Evolutionary conservation across 2,329 filamentous ascomycete species (phyloP), one percentile per base, ranked within the genome.

Genomic region (Ascochyta viciae-villosae): DNA sequence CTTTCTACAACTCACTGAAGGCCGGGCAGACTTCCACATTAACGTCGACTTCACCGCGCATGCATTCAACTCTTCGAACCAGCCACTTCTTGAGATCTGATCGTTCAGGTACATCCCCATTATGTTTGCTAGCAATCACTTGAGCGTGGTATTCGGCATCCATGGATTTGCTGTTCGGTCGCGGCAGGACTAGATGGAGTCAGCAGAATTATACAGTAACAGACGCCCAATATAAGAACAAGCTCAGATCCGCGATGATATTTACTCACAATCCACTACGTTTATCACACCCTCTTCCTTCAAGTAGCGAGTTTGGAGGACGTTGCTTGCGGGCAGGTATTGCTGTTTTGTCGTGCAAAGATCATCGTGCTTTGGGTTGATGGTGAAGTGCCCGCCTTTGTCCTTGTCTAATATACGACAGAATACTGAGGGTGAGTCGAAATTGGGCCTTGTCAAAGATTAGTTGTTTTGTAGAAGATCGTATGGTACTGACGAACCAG

Each of bases 221-320:
- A 39, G 9, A 12, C 2, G 3, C 3, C 4, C 10, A 10, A 7
- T 12, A 6, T 9, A 9, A 6, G 5, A 5, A 16, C 5, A 8
- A 23, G 12, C 19, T 3, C 22, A 6, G 41, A 4, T 12, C 16
- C n/a, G 12, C 6, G 16, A 13, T 31, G 15, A 16, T 4, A 4
- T 19, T 19, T 4, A 50, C 47, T 23, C 45, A 56, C 53, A 92
- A 71, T 92, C 89, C 15, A 90, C 80, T 27, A 92, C 72, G 51
- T 90, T 88, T 10, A 89, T 84, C 0, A 91, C 89, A 1, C 89
- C 90, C 52, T 89, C 85, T 64, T 92, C 89, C 60, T 89, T 85
- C 61, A 91, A 88, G 72, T 89, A 92, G n/a, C 89, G 82, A 1
- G 90, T 92, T 72, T 91, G 87, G 2, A 92, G 79, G 56, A 92